Percentiles rank a stretch among this genome's conserved stretches.
Evolutionary conservation across 192 early-diverging fungal genomes (phyloP).

Genomic region (Rhizoclosmatium sp.): DNA sequence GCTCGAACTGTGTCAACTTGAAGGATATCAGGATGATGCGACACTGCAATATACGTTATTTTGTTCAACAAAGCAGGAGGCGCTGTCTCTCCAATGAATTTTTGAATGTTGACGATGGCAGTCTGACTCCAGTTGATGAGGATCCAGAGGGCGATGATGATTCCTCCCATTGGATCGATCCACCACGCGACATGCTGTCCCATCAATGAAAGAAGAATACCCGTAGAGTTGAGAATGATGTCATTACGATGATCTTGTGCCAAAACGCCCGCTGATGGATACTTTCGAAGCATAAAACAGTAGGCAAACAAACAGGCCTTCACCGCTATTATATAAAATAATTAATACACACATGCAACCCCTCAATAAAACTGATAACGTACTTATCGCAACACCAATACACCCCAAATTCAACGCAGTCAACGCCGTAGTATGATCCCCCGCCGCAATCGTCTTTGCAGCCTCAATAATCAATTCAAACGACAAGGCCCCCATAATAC

Average conservation of each 20-base stretch:
- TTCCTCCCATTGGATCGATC: conserved; percentile 74
- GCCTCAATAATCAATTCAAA: conserved; percentile 64
- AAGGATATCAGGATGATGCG: conserved; percentile 45
- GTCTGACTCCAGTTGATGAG: conserved; percentile 70
- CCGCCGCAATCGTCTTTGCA: conserved; percentile 6
- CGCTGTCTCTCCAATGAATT: conserved; percentile 78
- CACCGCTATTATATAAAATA: background rate
- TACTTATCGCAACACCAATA: conserved; percentile 11
- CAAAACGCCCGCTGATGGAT: conserved; percentile 68
- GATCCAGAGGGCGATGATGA: conserved; percentile 73
- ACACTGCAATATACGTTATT: conserved; percentile 79
- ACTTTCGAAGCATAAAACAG: conserved; percentile 43
- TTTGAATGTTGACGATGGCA: conserved; percentile 70
- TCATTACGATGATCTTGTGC: conserved; percentile 83
- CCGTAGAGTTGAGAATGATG: conserved; percentile 70
- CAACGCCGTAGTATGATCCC: background rate
- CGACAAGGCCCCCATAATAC: conserved; percentile 75
- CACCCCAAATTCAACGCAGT: background rate
- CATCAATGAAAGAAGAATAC: conserved; percentile 66
- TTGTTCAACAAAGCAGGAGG: conserved; percentile 80
- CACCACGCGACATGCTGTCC: conserved; percentile 66
- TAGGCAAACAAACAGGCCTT: background rate
- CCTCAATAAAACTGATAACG: background rate
- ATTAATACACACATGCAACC: background rate
- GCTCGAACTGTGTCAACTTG: conserved; percentile 71